A percentile compares a stretch with the other conserved stretches of the same genome.
Conservation (phyloP, 2,329 filamentous ascomycete species). For the Talaromyces rugulosus region DNA sequence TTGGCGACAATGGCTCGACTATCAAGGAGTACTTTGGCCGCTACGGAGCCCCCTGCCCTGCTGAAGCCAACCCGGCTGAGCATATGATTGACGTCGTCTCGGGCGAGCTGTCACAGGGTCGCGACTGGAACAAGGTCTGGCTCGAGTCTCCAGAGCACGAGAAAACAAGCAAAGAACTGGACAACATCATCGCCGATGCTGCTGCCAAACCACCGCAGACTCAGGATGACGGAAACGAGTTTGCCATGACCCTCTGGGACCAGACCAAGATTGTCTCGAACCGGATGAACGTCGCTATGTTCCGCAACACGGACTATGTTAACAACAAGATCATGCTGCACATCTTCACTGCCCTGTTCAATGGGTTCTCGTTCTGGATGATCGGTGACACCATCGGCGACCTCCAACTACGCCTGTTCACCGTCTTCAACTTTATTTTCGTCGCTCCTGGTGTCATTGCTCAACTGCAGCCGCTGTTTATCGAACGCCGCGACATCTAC, state of each 20-base stretch:
- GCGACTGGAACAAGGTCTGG: conserved; percentile 73
- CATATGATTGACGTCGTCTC: conserved; percentile 51
- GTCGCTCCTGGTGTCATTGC: conserved; percentile 42
- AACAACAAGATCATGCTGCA: conserved; percentile 60
- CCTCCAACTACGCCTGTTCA: conserved; percentile 71
- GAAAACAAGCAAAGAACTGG: conserved; percentile 58
- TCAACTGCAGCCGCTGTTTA: conserved; percentile 61
- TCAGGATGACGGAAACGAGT: conserved; percentile 50
- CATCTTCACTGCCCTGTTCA: conserved; percentile 47
- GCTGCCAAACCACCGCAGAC: conserved; percentile 40
- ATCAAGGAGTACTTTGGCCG: conserved; percentile 64
- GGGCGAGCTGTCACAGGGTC: conserved; percentile 45
- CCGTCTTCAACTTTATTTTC: conserved; percentile 59
- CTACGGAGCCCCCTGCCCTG: conserved; percentile 60
- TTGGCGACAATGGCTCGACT: conserved; percentile 61
- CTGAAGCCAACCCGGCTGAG: conserved; percentile 58
- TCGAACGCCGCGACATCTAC: conserved; percentile 67
- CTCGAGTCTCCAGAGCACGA: conserved; percentile 57
- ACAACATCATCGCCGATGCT: conserved; percentile 53
- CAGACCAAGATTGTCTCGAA: conserved; percentile 64
- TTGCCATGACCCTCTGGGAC: conserved; percentile 58
- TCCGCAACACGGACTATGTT: conserved; percentile 63
- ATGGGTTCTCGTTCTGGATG: conserved; percentile 61
- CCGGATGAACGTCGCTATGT: conserved; percentile 62
- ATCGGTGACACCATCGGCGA: conserved; percentile 60